phyloP scores from a whole-genome alignment of 2,329 filamentous ascomycete genomes.

The Sporothrix protearum region DNA sequence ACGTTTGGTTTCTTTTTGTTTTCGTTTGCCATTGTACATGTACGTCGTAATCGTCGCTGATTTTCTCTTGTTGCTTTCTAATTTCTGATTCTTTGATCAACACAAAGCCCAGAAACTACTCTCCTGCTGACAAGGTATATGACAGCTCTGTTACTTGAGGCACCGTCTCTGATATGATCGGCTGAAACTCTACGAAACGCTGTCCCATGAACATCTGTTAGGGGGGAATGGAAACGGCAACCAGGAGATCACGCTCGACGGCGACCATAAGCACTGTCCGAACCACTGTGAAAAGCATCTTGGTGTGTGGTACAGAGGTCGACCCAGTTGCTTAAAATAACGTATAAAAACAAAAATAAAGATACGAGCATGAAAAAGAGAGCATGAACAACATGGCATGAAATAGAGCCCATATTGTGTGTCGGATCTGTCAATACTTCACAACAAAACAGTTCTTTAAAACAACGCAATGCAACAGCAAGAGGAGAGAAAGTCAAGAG shows the following conservation, averaged over 20 bases:
- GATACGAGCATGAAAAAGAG: too few relatives aligned
- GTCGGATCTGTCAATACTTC: neutral
- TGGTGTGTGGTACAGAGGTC: neutral
- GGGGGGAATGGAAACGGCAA: neutral
- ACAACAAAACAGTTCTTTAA: neutral
- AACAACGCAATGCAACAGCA: neutral
- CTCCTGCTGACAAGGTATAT: neutral
- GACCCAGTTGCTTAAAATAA: conserved; percentile 14
- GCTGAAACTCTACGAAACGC: conserved; percentile 21
- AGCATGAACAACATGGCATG: neutral
- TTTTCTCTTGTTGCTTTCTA: neutral
- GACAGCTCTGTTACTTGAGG: neutral
- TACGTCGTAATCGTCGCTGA: neutral
- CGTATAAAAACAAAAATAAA: too few relatives aligned
- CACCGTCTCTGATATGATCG: neutral
- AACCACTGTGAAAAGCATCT: neutral
- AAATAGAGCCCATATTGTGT: neutral
- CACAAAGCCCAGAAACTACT: neutral
- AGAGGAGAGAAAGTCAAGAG: neutral
- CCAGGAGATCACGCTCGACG: conserved; percentile 5
- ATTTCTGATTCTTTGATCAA: neutral
- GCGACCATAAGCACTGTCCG: too few relatives aligned
- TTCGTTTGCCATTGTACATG: neutral
- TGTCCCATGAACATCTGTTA: neutral
- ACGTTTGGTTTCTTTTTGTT: too few relatives aligned